A percentile compares a stretch with the other conserved stretches of the same genome.
These are phyloP conservation scores for Sordariomycetes sp. DNA, from an alignment of 2,329 filamentous ascomycete genomes.

Conservation along the genomic window DNA sequence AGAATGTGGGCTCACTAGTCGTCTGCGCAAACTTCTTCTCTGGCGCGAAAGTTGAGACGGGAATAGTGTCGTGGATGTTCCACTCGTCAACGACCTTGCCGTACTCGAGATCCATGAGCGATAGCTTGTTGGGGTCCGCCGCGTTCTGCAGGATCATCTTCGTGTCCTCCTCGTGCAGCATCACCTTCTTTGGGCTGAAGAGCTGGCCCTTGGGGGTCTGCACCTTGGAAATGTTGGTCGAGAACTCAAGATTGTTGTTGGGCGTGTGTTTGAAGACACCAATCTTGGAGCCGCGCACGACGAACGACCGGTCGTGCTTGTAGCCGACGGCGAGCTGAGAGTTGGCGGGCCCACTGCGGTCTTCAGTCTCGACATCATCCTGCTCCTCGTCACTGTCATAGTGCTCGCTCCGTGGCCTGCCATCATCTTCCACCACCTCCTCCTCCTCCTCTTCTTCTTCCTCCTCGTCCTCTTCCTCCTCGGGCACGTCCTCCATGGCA, in stretches of 20 bases:
- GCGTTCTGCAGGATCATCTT: slow-evolving; percentile 82
- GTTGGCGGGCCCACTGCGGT: slow-evolving; percentile 74
- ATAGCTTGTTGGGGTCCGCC: slow-evolving; percentile 77
- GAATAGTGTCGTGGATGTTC: slow-evolving; percentile 95
- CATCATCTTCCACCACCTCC: slow-evolving; percentile 51
- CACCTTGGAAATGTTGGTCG: slow-evolving; percentile 93
- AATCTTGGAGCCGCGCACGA: slow-evolving; percentile 94
- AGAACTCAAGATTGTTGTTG: slow-evolving; percentile 88
- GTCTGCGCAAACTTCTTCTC: slow-evolving; percentile 98
- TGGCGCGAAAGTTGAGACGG: slow-evolving; percentile 80
- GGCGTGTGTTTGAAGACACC: slow-evolving; percentile 95
- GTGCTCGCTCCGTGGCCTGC: slow-evolving; percentile 55
- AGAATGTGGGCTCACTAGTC: slow-evolving; percentile 87
- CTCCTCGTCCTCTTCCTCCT: slow-evolving; percentile 32
- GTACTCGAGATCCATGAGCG: slow-evolving; percentile 94
- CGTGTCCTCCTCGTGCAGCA: slow-evolving; percentile 83
- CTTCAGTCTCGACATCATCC: slow-evolving; percentile 54
- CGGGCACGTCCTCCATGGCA: slow-evolving; percentile 66
- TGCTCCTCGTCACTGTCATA: slow-evolving; percentile 64
- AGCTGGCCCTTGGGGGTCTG: slow-evolving; percentile 75
- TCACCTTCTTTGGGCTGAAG: slow-evolving; percentile 92
- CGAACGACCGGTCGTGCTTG: slow-evolving; percentile 93
- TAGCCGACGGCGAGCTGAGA: slow-evolving; percentile 91
- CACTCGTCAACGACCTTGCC: slow-evolving; percentile 98
- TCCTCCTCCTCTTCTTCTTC: slow-evolving; percentile 24